Conservation (phyloP, 495 filamentous ascomycete genomes). For the Talaromyces adpressus region DNA sequence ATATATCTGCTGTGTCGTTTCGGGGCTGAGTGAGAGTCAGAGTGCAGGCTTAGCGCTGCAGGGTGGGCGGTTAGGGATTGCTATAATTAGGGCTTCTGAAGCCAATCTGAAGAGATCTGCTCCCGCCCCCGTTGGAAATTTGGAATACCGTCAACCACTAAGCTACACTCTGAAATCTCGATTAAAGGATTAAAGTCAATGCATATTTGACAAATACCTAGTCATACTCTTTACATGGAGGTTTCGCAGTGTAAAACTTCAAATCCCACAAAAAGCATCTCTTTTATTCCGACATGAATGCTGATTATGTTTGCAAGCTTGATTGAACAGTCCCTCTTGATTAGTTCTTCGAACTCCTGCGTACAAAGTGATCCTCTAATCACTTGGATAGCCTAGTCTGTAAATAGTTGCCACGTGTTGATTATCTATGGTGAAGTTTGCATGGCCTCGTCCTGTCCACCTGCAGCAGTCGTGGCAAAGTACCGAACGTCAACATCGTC, state of each 20-base stretch:
- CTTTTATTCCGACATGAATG: conserved; percentile 7
- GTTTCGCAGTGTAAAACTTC: neutral
- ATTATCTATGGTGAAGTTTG: conserved; percentile 39
- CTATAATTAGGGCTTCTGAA: neutral
- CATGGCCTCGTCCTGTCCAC: conserved; percentile 40
- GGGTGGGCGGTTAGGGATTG: neutral
- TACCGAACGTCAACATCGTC: conserved; percentile 97
- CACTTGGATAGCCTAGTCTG: neutral
- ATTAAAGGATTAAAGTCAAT: neutral
- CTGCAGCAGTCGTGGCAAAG: conserved; percentile 72
- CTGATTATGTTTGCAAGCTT: conserved; percentile 8
- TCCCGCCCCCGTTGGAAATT: too few relatives aligned
- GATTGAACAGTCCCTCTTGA: conserved; percentile 1
- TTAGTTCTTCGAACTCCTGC: neutral
- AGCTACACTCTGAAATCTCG: neutral
- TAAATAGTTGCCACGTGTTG: neutral
- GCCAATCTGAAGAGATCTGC: too few relatives aligned
- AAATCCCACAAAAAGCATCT: conserved; percentile 1
- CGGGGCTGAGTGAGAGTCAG: neutral
- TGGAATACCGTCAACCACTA: neutral
- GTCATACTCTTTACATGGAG: conserved; percentile 1
- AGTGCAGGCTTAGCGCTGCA: neutral
- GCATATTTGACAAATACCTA: neutral
- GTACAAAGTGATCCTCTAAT: neutral
- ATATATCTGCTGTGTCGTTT: neutral